Evolutionary conservation across 352 stramenopile genomes (phyloP), one percentile per base, ranked within the genome.

Genomic region (Pythium aphanidermatum): DNA sequence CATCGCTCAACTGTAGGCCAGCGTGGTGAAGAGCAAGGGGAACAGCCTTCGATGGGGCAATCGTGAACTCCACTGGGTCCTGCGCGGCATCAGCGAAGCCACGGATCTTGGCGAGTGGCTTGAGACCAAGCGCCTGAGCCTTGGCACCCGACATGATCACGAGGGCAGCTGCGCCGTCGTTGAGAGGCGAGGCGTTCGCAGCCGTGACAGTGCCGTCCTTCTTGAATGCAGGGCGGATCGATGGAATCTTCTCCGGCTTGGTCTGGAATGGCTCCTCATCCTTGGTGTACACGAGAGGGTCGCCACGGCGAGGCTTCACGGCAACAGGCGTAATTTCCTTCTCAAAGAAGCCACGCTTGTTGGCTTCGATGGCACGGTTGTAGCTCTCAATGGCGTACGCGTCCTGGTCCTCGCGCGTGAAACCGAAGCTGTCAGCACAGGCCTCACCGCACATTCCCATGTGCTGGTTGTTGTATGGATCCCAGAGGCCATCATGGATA

Each of bases 401-500:
- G 65, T 99, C 97, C 68, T 99, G 96, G 51, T 98, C 94, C 43
- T 97, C 93, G 25, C 96, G 62, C 7, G 74, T 85, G 60, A 98
- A 90, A 45, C 63, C 61, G 61, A 97, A 98, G 44, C 96, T 85
- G 5, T 74, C 60, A 0, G 95, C 92, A 60, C 94, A 98, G 51
- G 90, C 92, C 59, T 99, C 96, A 9, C 85, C 96, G 63, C 95
- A 99, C 45, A 95, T 88, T 23, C 96, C 96, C 81, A 93, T 93
- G 63, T 90, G 78, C 58, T 93, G 78, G 74, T 99, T 82, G 69
- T 98, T 96, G 77, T 99, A 99, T 4, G 90, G 76, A 70, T 99
- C 96, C 93, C 88, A 98, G 1, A 99, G 66, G 16, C 95, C 95
- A 55, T 99, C 96, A 51, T 97, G 77, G 38, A 98, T 87, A 49